Evolutionary conservation across 2,329 filamentous ascomycete genomes (phyloP).

Genomic region (Talaromyces sp.): DNA sequence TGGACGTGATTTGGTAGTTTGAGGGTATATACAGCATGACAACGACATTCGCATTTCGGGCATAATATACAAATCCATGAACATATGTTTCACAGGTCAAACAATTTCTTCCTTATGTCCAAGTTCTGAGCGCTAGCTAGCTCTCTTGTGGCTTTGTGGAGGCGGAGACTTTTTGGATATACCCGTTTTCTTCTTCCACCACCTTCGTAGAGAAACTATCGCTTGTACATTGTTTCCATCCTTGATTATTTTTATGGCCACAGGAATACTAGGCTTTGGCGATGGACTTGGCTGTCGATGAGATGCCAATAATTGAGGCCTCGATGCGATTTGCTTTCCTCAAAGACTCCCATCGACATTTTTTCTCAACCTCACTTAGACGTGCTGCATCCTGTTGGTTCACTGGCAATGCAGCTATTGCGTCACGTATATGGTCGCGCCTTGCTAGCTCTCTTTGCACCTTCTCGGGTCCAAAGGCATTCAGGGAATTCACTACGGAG

Average conservation of each 20-base stretch:
- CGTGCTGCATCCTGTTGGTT: not conserved
- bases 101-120: no score
- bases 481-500: not conserved
- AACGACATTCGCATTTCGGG: not conserved
- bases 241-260: not conserved
- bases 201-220: not conserved
- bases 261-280: not conserved
- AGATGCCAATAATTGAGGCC: not conserved
- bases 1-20: slow-evolving; percentile 20
- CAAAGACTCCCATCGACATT: not conserved
- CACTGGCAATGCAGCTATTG: not conserved
- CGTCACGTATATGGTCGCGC: not conserved
- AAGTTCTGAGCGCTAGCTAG: not conserved
- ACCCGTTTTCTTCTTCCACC: not conserved
- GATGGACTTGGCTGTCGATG: not conserved
- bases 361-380: not conserved
- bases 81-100: not conserved
- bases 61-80: not conserved
- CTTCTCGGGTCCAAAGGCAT: not conserved
- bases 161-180: not conserved
- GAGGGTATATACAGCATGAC: not conserved
- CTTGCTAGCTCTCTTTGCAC: not conserved
- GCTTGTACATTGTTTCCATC: not conserved
- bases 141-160: not conserved
- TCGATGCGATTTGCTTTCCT: not conserved